These are phyloP conservation scores for Aquilaria yunnanensis DNA, from an alignment of 345 rosid genomes.

Conservation along the genomic window DNA sequence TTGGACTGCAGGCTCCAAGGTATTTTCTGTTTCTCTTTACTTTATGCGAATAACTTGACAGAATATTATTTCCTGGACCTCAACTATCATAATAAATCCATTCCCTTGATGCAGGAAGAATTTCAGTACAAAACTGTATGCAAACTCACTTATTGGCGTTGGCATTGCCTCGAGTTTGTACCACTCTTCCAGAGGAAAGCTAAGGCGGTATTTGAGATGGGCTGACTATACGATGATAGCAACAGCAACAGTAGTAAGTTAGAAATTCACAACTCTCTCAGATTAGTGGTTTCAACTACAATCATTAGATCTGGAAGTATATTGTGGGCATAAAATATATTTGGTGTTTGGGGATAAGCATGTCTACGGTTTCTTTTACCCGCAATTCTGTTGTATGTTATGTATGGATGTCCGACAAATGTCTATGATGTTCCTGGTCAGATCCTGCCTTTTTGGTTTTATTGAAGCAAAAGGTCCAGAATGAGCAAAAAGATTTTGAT, in stretches of 20 bases:
- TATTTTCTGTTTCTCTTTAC: constrained; percentile 20
- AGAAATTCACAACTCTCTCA: background rate
- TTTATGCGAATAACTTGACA: background rate
- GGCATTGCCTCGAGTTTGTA: constrained; percentile 85
- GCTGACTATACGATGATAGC: constrained; percentile 93
- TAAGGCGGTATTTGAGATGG: constrained; percentile 84
- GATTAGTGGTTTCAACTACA: too few species aligned
- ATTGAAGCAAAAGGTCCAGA: too few species aligned
- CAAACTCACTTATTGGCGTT: constrained; percentile 92
- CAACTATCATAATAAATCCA: constrained; percentile 5
- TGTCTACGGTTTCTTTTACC: background rate
- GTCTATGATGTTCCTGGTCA: too few species aligned
- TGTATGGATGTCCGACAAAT: too few species aligned
- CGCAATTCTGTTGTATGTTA: too few species aligned
- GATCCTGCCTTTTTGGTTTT: too few species aligned
- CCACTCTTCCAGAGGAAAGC: constrained; percentile 79
- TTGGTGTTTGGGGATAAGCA: background rate
- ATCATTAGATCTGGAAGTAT: too few species aligned
- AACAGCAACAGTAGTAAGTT: constrained; percentile 68
- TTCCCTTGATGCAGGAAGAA: constrained; percentile 47
- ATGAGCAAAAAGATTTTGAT: too few species aligned
- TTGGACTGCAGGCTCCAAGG: constrained; percentile 94
- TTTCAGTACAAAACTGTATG: constrained; percentile 62
- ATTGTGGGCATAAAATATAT: background rate
- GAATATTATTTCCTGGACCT: background rate